A percentile compares a stretch with the other conserved stretches of the same genome.
phyloP scores from a whole-genome alignment of 345 rosid species.

The Erysimum cheiranthoides region DNA sequence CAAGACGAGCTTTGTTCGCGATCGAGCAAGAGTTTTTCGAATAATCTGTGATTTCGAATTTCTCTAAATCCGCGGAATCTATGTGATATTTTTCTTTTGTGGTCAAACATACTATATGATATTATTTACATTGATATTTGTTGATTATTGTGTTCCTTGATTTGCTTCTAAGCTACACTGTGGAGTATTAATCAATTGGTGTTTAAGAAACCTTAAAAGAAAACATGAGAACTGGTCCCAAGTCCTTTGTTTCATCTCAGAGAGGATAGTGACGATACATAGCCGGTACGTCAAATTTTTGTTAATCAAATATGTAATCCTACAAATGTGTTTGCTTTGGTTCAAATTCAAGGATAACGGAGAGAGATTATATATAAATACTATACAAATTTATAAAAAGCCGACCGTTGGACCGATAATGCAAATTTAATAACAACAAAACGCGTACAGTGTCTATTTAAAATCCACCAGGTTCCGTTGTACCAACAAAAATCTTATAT shows the following conservation, averaged over 20 bases:
- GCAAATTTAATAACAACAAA: slow-evolving; percentile 19
- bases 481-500: slow-evolving; percentile 6
- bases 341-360: slow-evolving; percentile 30
- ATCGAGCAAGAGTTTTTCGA: not conserved
- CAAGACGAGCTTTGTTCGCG: not conserved
- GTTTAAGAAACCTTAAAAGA: slow-evolving; percentile 14
- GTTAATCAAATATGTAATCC: not conserved
- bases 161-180: slow-evolving; percentile 33
- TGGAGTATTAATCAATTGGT: slow-evolving; percentile 13
- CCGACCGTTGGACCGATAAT: slow-evolving; percentile 35
- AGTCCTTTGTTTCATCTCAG: not conserved
- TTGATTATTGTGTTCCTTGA: not conserved
- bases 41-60: not conserved
- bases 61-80: not conserved
- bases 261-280: not conserved
- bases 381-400: not conserved
- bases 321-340: slow-evolving; percentile 29
- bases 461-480: slow-evolving; percentile 17
- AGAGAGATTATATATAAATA: not conserved
- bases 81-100: too few relatives aligned
- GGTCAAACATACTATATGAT: not conserved
- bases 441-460: not conserved
- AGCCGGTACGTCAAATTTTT: not conserved
- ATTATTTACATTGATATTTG: not conserved
- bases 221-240: not conserved